Percentiles rank a stretch among this genome's conserved stretches.
These are phyloP conservation scores for Tylopilus sp. DNA, from an alignment of 768 basidiomycete species.

Conservation along the genomic window DNA sequence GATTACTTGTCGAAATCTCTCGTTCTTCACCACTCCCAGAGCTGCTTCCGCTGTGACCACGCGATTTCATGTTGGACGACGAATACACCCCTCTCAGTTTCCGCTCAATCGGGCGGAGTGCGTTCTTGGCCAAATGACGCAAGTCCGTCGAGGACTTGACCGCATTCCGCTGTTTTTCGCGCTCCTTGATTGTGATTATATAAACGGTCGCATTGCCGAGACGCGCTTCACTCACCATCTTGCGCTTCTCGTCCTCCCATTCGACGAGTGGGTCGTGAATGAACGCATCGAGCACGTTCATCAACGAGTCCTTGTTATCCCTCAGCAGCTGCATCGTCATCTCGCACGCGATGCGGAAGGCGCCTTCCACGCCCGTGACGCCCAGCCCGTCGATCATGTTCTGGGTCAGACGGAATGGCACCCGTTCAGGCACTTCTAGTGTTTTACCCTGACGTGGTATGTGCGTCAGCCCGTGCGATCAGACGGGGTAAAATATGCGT, in stretches of 20 bases:
- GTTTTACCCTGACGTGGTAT: conserved; percentile 55
- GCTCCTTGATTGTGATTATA: too few species aligned
- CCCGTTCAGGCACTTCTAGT: conserved; percentile 84
- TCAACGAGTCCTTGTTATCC: conserved; percentile 87
- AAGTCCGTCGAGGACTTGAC: conserved; percentile 53
- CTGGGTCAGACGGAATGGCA: conserved; percentile 93
- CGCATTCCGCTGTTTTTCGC: conserved; percentile 42
- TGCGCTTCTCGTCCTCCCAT: conserved; percentile 84
- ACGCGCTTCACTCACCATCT: conserved; percentile 39
- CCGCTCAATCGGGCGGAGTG: conserved; percentile 76
- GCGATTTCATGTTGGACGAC: conserved; percentile 43
- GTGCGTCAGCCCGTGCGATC: not conserved
- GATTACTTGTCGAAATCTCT: conserved; percentile 70
- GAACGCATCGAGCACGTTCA: conserved; percentile 95
- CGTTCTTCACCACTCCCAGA: conserved; percentile 29
- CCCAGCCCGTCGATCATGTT: conserved; percentile 92
- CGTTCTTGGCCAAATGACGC: conserved; percentile 64
- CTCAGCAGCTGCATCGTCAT: conserved; percentile 84
- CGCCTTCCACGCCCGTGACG: conserved; percentile 91
- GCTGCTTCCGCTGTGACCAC: conserved; percentile 25
- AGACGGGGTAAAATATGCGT: not conserved
- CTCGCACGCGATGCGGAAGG: conserved; percentile 89
- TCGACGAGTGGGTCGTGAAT: conserved; percentile 96
- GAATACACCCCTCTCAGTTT: conserved; percentile 76
- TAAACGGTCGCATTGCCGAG: too few species aligned